Percentiles rank a stretch among this genome's conserved stretches.
These are phyloP conservation scores for Leishmania tropica DNA, from an alignment of 208 protist species.

Conservation along the genomic window DNA sequence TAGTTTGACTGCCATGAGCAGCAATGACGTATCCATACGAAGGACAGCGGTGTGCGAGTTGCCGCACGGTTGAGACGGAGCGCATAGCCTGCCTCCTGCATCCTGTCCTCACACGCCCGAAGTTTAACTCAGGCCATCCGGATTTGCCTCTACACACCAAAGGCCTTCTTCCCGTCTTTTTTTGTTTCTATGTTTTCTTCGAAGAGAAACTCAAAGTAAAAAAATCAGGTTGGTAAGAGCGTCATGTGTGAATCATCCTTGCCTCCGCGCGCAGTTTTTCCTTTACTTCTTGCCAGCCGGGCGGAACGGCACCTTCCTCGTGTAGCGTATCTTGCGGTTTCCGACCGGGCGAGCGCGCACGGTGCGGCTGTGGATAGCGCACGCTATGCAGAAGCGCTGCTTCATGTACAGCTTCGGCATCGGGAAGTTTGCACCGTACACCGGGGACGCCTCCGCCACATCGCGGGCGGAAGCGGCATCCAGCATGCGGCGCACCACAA, in stretches of 20 bases:
- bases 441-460: constrained; percentile 95
- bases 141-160: neutral
- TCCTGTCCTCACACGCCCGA: neutral
- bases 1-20: neutral
- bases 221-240: constrained; percentile 18
- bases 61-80: neutral
- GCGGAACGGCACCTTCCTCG: constrained; percentile 80
- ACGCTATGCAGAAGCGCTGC: constrained; percentile 99
- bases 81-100: neutral
- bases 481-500: constrained; percentile 98
- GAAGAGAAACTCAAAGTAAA: constrained; percentile 15
- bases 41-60: neutral
- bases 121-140: too few species aligned
- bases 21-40: neutral
- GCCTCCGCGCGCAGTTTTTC: neutral
- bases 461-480: constrained; percentile 97
- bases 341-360: constrained; percentile 92
- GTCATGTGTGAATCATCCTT: constrained; percentile 20
- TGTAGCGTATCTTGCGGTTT: constrained; percentile 88
- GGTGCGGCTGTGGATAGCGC: constrained; percentile 98
- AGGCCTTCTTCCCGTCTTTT: neutral
- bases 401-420: constrained; percentile 99
- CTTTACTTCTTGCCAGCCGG: constrained; percentile 35
- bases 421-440: constrained; percentile 92
- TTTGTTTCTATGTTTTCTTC: constrained; percentile 3